Percentiles rank a stretch among this genome's conserved stretches.
These are phyloP conservation scores for Cryphonectria radicalis DNA, from an alignment of 2,329 filamentous ascomycete genomes.

Conservation along the genomic window DNA sequence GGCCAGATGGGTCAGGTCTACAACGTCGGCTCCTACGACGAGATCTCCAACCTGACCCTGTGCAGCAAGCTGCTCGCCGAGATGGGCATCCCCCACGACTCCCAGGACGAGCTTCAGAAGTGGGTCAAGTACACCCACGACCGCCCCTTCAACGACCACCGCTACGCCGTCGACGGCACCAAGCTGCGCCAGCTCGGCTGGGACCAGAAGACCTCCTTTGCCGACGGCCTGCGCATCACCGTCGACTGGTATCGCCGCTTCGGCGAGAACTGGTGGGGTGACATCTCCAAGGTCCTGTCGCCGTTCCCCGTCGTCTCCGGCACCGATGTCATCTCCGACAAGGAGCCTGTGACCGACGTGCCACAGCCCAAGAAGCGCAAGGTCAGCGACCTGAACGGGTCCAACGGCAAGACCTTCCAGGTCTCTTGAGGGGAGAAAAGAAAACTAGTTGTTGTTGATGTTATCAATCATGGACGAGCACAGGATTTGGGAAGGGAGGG, in stretches of 20 bases:
- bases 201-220: slow-evolving; percentile 69
- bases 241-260: slow-evolving; percentile 73
- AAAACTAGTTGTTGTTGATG: background rate
- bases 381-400: slow-evolving; percentile 16
- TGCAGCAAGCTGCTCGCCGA: slow-evolving; percentile 67
- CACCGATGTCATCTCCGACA: slow-evolving; percentile 58
- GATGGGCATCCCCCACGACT: slow-evolving; percentile 59
- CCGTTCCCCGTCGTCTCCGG: slow-evolving; percentile 67
- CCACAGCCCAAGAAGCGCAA: slow-evolving; percentile 34
- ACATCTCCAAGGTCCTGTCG: slow-evolving; percentile 70
- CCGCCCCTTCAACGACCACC: slow-evolving; percentile 76
- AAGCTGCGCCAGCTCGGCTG: slow-evolving; percentile 71
- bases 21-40: slow-evolving; percentile 79
- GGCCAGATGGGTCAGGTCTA: slow-evolving; percentile 77
- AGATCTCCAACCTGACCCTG: slow-evolving; percentile 74
- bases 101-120: slow-evolving; percentile 57
- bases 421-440: slow-evolving; percentile 1
- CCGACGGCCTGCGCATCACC: slow-evolving; percentile 65
- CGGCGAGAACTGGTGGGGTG: slow-evolving; percentile 73
- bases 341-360: slow-evolving; percentile 43
- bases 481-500: background rate
- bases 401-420: slow-evolving; percentile 14
- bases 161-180: slow-evolving; percentile 72
- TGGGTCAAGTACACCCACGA: slow-evolving; percentile 79
- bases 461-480: background rate